Conservation (phyloP, 257 asterid genomes). For the Jasminum sambac region DNA sequence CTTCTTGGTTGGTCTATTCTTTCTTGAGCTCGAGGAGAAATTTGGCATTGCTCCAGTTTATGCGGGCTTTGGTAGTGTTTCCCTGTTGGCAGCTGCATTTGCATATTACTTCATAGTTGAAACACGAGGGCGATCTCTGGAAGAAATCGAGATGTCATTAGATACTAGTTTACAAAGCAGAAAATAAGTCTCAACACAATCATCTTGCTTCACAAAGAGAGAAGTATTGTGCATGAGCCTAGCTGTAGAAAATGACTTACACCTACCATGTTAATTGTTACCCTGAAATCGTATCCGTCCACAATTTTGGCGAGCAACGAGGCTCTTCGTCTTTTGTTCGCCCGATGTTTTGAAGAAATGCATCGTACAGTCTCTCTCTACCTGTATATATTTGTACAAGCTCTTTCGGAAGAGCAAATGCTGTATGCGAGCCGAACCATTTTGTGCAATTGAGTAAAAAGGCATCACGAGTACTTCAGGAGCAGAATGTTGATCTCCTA, state of each 20-base stretch:
- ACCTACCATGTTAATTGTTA: not conserved
- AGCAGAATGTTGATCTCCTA: too few species aligned
- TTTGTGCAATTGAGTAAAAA: not conserved
- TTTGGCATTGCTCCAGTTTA: slow-evolving; percentile 75
- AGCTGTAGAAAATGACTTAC: not conserved
- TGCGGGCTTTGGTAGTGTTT: slow-evolving; percentile 58
- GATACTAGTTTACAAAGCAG: slow-evolving; percentile 31
- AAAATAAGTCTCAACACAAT: not conserved
- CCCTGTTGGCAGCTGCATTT: slow-evolving; percentile 71
- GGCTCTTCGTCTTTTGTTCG: not conserved
- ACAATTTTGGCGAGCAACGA: not conserved
- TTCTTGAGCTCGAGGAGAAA: slow-evolving; percentile 66
- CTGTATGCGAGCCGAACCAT: not conserved
- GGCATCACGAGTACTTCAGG: not conserved
- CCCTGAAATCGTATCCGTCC: not conserved
- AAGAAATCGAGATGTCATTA: slow-evolving; percentile 78
- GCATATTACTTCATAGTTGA: slow-evolving; percentile 60
- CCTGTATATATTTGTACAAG: too few species aligned
- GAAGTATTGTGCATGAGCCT: not conserved
- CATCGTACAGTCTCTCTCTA: not conserved
- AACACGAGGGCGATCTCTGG: slow-evolving; percentile 81
- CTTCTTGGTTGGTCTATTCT: slow-evolving; percentile 77
- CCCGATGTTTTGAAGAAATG: not conserved
- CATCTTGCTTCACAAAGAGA: not conserved
- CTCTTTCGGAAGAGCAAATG: not conserved